phyloP scores from a whole-genome alignment of 306 rosid genomes.

The Begonia fuchsioides region DNA sequence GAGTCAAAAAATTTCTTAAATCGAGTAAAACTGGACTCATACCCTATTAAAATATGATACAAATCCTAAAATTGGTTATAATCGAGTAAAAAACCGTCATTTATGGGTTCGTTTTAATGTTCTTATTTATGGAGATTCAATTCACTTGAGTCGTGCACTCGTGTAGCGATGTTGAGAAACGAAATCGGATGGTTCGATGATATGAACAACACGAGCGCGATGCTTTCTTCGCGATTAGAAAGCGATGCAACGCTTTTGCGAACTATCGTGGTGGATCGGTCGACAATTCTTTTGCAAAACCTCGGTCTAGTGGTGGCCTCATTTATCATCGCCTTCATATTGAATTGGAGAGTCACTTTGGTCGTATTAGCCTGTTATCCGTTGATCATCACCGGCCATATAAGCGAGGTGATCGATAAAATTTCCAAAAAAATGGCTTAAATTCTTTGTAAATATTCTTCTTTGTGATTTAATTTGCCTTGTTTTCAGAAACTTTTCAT shows the following conservation, averaged over 20 bases:
- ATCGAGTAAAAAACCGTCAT: too few species aligned
- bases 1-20: too few species aligned
- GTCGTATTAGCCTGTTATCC: constrained; percentile 89
- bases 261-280: constrained; percentile 76
- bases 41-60: too few species aligned
- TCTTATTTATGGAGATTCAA: background rate
- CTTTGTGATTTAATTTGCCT: constrained; percentile 3
- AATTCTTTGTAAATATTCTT: background rate
- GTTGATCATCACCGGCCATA: constrained; percentile 77
- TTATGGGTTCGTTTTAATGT: too few species aligned
- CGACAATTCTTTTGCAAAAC: constrained; percentile 72
- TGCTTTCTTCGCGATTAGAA: constrained; percentile 84
- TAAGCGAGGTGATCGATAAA: constrained; percentile 55
- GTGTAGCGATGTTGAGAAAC: constrained; percentile 82
- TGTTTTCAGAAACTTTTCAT: constrained; percentile 75
- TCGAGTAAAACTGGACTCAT: too few species aligned
- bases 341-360: constrained; percentile 91
- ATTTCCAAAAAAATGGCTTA: constrained; percentile 4
- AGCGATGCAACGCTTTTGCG: constrained; percentile 65
- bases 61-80: background rate
- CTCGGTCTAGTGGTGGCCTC: constrained; percentile 69
- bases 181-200: constrained; percentile 98
- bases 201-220: constrained; percentile 61
- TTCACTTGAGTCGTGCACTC: constrained; percentile 5
- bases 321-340: constrained; percentile 66